Percentiles rank a stretch among this genome's conserved stretches.
These are phyloP conservation scores for Quillaja saponaria DNA, from an alignment of 306 rosid species.

Conservation along the genomic window DNA sequence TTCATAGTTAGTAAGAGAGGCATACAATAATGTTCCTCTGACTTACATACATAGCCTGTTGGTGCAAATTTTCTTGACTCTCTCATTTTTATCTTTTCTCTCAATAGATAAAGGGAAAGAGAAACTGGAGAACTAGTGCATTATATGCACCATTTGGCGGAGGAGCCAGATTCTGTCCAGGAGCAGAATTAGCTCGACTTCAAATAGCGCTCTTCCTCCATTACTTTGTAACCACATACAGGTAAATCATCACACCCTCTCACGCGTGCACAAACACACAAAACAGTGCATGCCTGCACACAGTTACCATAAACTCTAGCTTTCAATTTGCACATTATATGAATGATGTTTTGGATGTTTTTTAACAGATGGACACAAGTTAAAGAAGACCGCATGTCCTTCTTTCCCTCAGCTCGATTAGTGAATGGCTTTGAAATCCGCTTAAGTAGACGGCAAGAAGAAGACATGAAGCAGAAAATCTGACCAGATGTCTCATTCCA, in stretches of 20 bases:
- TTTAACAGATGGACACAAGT: constrained; percentile 76
- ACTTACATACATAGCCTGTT: constrained; percentile 8
- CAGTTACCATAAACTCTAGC: no score
- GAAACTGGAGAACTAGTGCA: constrained; percentile 85
- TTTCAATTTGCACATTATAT: no score
- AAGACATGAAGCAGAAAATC: constrained; percentile 25
- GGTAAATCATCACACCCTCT: constrained; percentile 37
- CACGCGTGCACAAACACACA: neutral
- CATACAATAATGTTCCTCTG: no score
- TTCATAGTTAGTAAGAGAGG: no score
- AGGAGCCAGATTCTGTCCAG: constrained; percentile 93
- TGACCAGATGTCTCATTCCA: no score
- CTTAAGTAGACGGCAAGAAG: constrained; percentile 45
- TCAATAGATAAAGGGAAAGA: constrained; percentile 60
- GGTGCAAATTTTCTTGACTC: neutral
- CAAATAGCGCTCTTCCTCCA: constrained; percentile 87
- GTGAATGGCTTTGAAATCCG: constrained; percentile 82
- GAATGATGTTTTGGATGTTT: constrained; percentile 22
- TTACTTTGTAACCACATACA: constrained; percentile 64
- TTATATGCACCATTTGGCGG: constrained; percentile 88
- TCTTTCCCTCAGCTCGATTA: constrained; percentile 89
- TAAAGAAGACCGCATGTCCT: constrained; percentile 79
- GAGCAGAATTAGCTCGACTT: constrained; percentile 89
- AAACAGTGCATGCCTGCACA: no score
- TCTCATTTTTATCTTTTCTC: neutral